Percentiles rank a stretch among this genome's conserved stretches.
Conservation (phyloP, 1,139 yeast genomes). For the Candida freyschussii region DNA sequence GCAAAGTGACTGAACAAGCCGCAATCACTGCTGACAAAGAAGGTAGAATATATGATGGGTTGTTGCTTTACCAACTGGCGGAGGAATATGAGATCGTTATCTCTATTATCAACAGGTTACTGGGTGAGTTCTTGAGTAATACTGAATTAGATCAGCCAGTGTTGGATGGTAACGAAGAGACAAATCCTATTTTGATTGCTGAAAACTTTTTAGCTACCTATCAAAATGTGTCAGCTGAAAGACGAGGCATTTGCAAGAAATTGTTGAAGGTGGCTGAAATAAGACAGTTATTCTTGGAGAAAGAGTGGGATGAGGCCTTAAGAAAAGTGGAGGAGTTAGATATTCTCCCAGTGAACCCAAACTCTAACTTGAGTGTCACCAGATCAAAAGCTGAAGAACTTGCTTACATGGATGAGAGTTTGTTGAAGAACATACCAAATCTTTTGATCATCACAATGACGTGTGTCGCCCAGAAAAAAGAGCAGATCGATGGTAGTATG, state of each 20-base stretch:
- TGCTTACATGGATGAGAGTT: slow-evolving; percentile 58
- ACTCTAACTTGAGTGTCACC: slow-evolving; percentile 30
- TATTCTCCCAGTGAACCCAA: slow-evolving; percentile 55
- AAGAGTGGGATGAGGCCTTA: slow-evolving; percentile 61
- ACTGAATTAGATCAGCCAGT: slow-evolving; percentile 64
- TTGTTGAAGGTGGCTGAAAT: slow-evolving; percentile 66
- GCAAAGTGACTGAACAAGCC: slow-evolving; percentile 74
- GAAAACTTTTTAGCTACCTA: slow-evolving; percentile 49
- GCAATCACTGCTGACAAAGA: slow-evolving; percentile 89
- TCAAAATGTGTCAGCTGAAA: slow-evolving; percentile 42
- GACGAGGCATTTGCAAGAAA: slow-evolving; percentile 58
- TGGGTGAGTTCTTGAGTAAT: slow-evolving; percentile 75
- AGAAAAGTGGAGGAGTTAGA: slow-evolving; percentile 53
- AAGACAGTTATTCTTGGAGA: slow-evolving; percentile 52
- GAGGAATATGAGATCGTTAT: slow-evolving; percentile 89
- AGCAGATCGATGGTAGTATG: slow-evolving; percentile 38
- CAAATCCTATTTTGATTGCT: slow-evolving; percentile 48
- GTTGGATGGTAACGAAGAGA: slow-evolving; percentile 33
- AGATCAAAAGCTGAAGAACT: slow-evolving; percentile 53
- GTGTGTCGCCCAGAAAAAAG: slow-evolving; percentile 59
- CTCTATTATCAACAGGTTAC: slow-evolving; percentile 62
- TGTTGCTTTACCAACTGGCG: slow-evolving; percentile 78
- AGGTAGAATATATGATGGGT: slow-evolving; percentile 84
- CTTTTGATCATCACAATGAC: slow-evolving; percentile 79
- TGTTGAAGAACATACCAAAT: slow-evolving; percentile 77